phyloP scores from a whole-genome alignment of 2,329 filamentous ascomycete species.

The Cladorrhinum sp. region DNA sequence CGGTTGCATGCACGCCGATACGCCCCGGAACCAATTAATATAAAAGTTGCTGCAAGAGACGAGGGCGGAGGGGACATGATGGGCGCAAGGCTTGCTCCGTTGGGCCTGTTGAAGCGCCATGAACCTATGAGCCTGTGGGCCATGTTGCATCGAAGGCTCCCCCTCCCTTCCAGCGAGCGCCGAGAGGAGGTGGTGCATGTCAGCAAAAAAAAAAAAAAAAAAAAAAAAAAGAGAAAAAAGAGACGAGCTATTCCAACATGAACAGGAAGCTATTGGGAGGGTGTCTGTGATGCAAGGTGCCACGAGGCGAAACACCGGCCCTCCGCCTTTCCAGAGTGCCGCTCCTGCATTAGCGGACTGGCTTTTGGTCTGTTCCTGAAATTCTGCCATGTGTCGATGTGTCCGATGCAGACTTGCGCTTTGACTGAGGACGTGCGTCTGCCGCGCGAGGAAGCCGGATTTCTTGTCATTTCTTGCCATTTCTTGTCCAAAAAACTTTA shows the following conservation, averaged over 20 bases:
- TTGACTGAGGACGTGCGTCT: slow-evolving; percentile 6
- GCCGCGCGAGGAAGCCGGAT: background rate
- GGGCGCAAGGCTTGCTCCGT: background rate
- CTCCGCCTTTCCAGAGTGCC: slow-evolving; percentile 17
- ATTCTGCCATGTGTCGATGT: slow-evolving; percentile 17
- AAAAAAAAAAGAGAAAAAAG: no score
- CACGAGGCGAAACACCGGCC: slow-evolving; percentile 13
- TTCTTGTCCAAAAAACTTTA: no score
- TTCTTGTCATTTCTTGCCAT: no score
- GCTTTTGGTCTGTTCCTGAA: slow-evolving; percentile 24
- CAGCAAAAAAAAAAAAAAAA: background rate
- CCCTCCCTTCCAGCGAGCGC: background rate
- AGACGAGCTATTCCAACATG: background rate
- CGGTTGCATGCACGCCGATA: slow-evolving; percentile 15
- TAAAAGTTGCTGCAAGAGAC: slow-evolving; percentile 11
- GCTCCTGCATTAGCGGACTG: slow-evolving; percentile 26
- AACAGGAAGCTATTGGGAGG: background rate
- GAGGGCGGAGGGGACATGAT: background rate
- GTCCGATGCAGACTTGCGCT: slow-evolving; percentile 15
- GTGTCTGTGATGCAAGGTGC: slow-evolving; percentile 3
- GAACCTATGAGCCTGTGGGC: background rate
- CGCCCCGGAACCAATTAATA: slow-evolving; percentile 19
- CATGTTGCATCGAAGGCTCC: slow-evolving; percentile 9
- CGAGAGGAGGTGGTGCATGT: no score
- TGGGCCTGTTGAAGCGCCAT: background rate